Base-by-base conservation (phyloP, 768 basidiomycete species). In the Suillus americanus region DNA sequence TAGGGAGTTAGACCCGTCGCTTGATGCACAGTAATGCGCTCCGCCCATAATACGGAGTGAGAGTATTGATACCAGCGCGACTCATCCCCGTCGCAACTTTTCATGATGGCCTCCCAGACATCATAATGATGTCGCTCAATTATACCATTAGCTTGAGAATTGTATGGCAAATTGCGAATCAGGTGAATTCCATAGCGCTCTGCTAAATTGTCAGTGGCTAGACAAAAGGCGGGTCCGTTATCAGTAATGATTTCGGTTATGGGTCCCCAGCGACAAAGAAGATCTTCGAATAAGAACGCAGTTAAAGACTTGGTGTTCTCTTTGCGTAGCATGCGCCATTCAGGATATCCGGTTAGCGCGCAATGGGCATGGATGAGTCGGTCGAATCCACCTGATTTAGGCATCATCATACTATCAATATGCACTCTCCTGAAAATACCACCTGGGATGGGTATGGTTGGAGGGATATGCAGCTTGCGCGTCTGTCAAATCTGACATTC, bases 241-340 rank as follows among this genome's bases (percentile, higher is more conserved):
- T 57, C 48, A 5, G 48, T 63, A 50, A 66, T 30, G 0, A 64
- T 50, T 60, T 71, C 70, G 45, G 5, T 63, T 28, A 43, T 18
- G 0, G 7, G 43, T 7, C 43, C 43, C 43, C 43, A 43, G 20
- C 43, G n/a, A 51, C 67, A 72, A 3, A 75, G 61, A 2, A 75
- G 38, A 1, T 73, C 68, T 20, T 71, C 59, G 5, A 71, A 73
- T 0, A 75, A 62, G 23, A 70, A 75, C 1, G 41, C 16, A 6
- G 16, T 2, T 0, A 40, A 2, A 0, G 62, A 50, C 0, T 37
- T 12, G 0, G 40, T 63, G 0, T 64, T 75, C 23, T 76, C 68
- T 0, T 74, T 71, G 20, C 72, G 60, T 1, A 73, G 63, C 75
- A 79, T 78, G 60, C n/a, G 64, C 60, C 60, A 81, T 77, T 9